A percentile compares a stretch with the other conserved stretches of the same genome.
Evolutionary conservation across 257 asterid genomes (phyloP).

Genomic region (Nicotiana sylvestris): DNA sequence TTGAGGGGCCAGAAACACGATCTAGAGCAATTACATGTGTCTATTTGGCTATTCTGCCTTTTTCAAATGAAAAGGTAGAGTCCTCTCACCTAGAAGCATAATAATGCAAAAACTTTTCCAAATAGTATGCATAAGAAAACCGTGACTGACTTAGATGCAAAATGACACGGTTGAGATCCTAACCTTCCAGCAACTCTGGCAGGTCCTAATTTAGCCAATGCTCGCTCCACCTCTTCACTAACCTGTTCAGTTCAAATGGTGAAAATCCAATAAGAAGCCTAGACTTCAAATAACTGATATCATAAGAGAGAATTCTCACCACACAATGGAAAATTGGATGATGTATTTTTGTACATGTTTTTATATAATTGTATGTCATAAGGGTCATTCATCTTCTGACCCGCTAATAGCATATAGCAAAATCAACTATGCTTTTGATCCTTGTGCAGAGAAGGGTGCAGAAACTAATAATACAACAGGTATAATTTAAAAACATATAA

Average conservation of each 20-base stretch:
- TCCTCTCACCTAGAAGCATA: not conserved
- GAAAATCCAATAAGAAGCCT: slow-evolving; percentile 3
- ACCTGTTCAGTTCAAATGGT: slow-evolving; percentile 50
- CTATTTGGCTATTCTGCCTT: not conserved
- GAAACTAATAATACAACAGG: not conserved
- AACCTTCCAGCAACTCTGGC: slow-evolving; percentile 77
- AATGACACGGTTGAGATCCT: slow-evolving; percentile 8
- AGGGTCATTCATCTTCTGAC: not conserved
- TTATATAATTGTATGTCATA: not conserved
- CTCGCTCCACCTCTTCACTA: slow-evolving; percentile 98
- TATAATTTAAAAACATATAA: too few species aligned
- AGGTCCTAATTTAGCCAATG: slow-evolving; percentile 92
- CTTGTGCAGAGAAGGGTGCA: not conserved
- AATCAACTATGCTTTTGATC: not conserved
- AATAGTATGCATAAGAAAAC: not conserved
- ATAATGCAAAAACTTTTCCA: not conserved
- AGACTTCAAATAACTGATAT: not conserved
- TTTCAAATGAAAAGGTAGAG: not conserved
- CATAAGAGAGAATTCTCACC: not conserved
- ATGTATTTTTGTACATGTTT: not conserved
- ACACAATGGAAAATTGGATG: not conserved
- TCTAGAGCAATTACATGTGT: not conserved
- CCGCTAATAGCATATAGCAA: not conserved
- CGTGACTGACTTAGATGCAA: not conserved
- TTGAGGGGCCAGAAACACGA: not conserved